Base-by-base conservation (phyloP, 495 filamentous ascomycete genomes). In the Neurospora sp. region DNA sequence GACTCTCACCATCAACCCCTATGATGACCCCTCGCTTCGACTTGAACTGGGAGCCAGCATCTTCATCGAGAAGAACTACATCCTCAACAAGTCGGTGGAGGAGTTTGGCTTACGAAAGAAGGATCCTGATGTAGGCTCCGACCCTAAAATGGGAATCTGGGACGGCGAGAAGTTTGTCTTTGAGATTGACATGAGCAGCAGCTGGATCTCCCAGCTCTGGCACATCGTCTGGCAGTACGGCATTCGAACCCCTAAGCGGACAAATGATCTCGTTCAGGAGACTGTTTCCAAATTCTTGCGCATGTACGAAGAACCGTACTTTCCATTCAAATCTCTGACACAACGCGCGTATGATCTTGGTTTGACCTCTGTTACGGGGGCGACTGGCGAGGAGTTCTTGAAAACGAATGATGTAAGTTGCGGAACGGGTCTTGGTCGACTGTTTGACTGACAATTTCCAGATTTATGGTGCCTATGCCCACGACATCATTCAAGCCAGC, bases 41-140 rank as follows among this genome's bases (percentile, higher is more conserved):
- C 87, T 97, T 68, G 96, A 99, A 75, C 87, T 98, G 1, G 96
- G 96, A 10, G 96, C 92, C 42, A 94, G 90, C 40, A 97, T 98
- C 75, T 99, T 99, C 78, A 93, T 98, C 38, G 79, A 91, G 59
- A 88, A 93, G 59, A 99, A 99, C 78, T 81, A 89, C 18, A 97
- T 94, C 76, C 88, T 98, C 14, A 88, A 90, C 73, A 88, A 90
- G 68, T 92, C 94, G 0, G 87, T 90, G n/a, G 84, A 87, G 35
- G 86, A 90, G 53, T 92, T 97, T 76, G 89, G 87, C 38, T 88
- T 99, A 5, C 74, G 76, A 16, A 74, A 76, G 4, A 78, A 76
- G 18, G 76, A 81, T n/a, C 81, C 77, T 0, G 81, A 80, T 6
- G 44, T 76, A 20, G 76, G 81, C 73, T 79, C 82, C 72, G 78